A percentile compares a stretch with the other conserved stretches of the same genome.
Conservation (phyloP, 2,329 filamentous ascomycete genomes). For the Sporothrix brunneoviolacea region DNA sequence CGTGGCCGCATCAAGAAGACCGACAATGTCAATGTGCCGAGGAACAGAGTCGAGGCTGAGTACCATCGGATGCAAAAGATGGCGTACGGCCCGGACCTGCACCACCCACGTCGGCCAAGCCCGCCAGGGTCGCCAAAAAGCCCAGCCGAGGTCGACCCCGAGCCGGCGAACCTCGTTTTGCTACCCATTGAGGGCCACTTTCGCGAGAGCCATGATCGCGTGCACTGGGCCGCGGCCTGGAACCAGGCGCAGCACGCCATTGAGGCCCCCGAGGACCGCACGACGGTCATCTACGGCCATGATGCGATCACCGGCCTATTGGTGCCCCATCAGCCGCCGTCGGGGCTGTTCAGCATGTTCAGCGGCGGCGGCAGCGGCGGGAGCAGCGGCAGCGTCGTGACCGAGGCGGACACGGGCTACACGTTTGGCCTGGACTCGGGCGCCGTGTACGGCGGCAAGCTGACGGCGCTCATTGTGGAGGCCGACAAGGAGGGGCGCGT, state of each 20-base stretch:
- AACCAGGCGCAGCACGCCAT: conserved; percentile 41
- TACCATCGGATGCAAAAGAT: conserved; percentile 15
- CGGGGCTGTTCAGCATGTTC: conserved; percentile 2
- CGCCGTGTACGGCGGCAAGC: conserved; percentile 66
- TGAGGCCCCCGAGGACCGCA: conserved; percentile 30
- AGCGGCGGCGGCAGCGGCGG: neutral
- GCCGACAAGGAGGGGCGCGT: conserved; percentile 29
- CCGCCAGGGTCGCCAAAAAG: neutral
- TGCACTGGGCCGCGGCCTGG: conserved; percentile 61
- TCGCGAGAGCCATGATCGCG: conserved; percentile 37
- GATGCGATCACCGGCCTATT: conserved; percentile 68
- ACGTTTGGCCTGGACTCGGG: conserved; percentile 81
- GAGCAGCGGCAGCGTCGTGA: conserved; percentile 22
- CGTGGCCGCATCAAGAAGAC: conserved; percentile 14
- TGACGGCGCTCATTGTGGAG: conserved; percentile 73
- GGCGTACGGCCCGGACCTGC: conserved; percentile 14
- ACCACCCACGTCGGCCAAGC: conserved; percentile 13
- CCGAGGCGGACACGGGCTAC: conserved; percentile 43
- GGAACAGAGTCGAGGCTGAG: conserved; percentile 17
- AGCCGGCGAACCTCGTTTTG: conserved; percentile 17
- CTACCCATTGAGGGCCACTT: conserved; percentile 35
- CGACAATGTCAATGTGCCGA: conserved; percentile 15
- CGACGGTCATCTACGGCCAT: conserved; percentile 80
- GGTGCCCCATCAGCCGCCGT: conserved; percentile 10
- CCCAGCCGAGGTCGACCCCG: conserved; percentile 9